Conservation (phyloP, 2,329 filamentous ascomycete species). For the Aspergillus tanneri region DNA sequence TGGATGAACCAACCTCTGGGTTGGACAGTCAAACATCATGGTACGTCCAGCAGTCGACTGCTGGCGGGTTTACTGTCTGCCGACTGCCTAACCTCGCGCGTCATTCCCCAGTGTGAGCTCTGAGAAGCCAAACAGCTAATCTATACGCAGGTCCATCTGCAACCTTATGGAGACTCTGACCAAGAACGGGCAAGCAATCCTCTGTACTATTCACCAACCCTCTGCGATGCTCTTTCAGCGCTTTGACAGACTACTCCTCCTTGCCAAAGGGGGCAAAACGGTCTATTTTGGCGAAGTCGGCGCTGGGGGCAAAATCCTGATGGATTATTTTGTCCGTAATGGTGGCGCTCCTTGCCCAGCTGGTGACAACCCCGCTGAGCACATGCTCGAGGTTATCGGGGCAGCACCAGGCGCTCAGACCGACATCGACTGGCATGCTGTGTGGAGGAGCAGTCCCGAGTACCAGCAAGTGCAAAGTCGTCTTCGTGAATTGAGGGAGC, state of each 20-base stretch:
- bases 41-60: too few relatives aligned
- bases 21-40: constrained; percentile 87
- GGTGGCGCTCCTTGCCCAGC: constrained; percentile 53
- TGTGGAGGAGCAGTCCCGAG: constrained; percentile 59
- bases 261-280: constrained; percentile 61
- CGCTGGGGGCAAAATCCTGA: constrained; percentile 52
- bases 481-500: constrained; percentile 52
- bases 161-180: constrained; percentile 81
- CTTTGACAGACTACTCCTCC: constrained; percentile 63
- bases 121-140: too few relatives aligned
- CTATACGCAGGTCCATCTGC: too few relatives aligned
- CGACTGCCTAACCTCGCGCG: too few relatives aligned
- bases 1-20: constrained; percentile 88
- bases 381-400: constrained; percentile 58
- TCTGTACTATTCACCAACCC: constrained; percentile 91
- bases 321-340: constrained; percentile 63
- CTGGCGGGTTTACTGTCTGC: too few relatives aligned
- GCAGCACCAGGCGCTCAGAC: constrained; percentile 61
- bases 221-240: constrained; percentile 87
- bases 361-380: constrained; percentile 69
- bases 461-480: constrained; percentile 46
- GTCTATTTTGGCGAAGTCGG: constrained; percentile 67
- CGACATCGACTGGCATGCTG: constrained; percentile 51
- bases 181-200: constrained; percentile 79
- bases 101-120: too few relatives aligned